These are phyloP conservation scores for Globisporangium spinosum DNA, from an alignment of 352 stramenopile genomes.

Conservation along the genomic window DNA sequence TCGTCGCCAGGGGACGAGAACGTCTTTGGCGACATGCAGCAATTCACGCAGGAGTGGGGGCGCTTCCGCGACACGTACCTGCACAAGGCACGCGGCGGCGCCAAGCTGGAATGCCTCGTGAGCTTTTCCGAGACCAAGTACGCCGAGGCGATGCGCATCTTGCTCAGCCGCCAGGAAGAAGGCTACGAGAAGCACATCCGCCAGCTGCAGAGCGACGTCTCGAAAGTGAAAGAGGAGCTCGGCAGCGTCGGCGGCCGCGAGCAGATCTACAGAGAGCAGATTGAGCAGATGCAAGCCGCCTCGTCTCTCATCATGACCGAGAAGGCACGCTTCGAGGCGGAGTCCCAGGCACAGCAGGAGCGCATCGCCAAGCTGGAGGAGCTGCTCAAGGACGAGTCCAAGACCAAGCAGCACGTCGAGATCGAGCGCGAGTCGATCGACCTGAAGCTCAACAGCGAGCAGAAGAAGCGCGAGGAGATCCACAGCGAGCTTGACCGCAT, in stretches of 20 bases:
- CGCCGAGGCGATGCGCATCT: conserved; percentile 76
- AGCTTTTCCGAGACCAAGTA: conserved; percentile 79
- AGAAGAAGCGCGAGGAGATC: conserved; percentile 53
- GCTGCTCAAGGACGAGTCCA: conserved; percentile 55
- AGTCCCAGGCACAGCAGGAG: conserved; percentile 62
- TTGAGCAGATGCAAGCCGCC: conserved; percentile 76
- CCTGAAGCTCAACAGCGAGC: conserved; percentile 57
- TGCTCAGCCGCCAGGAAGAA: conserved; percentile 81
- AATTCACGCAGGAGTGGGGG: conserved; percentile 67
- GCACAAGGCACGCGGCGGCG: conserved; percentile 57
- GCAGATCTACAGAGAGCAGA: conserved; percentile 85
- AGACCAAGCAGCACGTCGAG: conserved; percentile 67
- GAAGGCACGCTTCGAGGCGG: conserved; percentile 53
- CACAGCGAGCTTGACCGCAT: conserved; percentile 58
- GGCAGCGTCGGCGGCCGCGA: conserved; percentile 73
- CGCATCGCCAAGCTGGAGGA: conserved; percentile 66
- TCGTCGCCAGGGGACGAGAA: conserved; percentile 42
- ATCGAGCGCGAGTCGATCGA: conserved; percentile 75
- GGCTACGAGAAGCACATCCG: conserved; percentile 84
- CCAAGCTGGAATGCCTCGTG: conserved; percentile 72
- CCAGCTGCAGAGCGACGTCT: conserved; percentile 64
- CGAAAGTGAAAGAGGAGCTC: conserved; percentile 80
- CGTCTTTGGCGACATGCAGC: conserved; percentile 74
- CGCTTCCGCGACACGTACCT: conserved; percentile 75
- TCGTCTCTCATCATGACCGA: conserved; percentile 77